These are phyloP conservation scores for Beauveria brongniartii DNA, from an alignment of 2,329 filamentous ascomycete species.

Conservation along the genomic window DNA sequence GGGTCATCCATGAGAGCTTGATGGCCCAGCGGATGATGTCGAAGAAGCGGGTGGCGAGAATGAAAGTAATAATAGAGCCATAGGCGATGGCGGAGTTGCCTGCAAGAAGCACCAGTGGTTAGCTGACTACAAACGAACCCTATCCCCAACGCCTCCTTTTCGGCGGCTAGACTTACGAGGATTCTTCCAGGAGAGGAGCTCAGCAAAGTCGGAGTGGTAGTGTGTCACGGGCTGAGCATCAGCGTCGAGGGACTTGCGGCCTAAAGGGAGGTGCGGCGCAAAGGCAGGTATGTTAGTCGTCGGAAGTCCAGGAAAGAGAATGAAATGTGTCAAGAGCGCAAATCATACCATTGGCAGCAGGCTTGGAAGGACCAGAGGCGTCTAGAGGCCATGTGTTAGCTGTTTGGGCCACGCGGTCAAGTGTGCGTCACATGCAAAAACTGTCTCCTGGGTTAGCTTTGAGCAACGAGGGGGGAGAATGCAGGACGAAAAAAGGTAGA, in stretches of 20 bases:
- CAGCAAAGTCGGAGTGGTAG: constrained; percentile 64
- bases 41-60: constrained; percentile 57
- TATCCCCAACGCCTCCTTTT: neutral
- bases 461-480: neutral
- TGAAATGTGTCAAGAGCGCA: neutral
- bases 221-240: constrained; percentile 50
- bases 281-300: neutral
- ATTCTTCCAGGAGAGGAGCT: constrained; percentile 62
- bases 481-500: constrained; percentile 16
- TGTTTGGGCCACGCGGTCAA: constrained; percentile 8
- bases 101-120: constrained; percentile 22
- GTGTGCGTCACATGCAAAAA: constrained; percentile 13
- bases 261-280: neutral
- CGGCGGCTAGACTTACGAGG: constrained; percentile 42
- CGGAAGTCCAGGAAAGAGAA: neutral
- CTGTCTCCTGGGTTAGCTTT: constrained; percentile 10
- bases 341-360: constrained; percentile 27
- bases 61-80: constrained; percentile 45
- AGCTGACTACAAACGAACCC: constrained; percentile 1
- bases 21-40: constrained; percentile 57
- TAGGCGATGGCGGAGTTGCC: constrained; percentile 60
- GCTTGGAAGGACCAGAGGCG: constrained; percentile 1
- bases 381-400: constrained; percentile 10
- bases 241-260: constrained; percentile 9
- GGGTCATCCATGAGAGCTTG: constrained; percentile 56